These are phyloP conservation scores for Magnolia kwangsiensis DNA, from an alignment of 164 flowering plant species.

Conservation along the genomic window DNA sequence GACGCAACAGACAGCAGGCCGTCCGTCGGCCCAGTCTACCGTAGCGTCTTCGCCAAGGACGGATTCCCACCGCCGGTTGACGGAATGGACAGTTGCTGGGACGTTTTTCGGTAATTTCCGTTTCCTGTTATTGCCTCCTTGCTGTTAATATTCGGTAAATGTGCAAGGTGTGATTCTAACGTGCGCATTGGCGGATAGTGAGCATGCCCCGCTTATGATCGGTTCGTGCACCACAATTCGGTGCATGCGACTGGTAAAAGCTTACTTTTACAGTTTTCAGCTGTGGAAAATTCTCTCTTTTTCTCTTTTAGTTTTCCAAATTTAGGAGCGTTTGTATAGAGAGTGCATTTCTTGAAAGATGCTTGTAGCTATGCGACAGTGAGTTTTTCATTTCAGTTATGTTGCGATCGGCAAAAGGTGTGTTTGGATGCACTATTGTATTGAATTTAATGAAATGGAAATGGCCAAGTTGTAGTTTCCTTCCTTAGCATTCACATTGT, in stretches of 20 bases:
- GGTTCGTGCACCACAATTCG: background rate
- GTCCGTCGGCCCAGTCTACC: constrained; percentile 81
- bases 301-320: background rate
- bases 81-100: constrained; percentile 85
- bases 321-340: background rate
- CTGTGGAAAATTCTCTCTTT: background rate
- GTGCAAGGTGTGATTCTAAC: background rate
- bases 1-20: constrained; percentile 49
- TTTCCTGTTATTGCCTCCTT: background rate
- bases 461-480: too few species aligned
- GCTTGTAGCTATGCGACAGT: background rate
- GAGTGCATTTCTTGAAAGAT: background rate
- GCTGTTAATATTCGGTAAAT: background rate
- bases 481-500: too few species aligned
- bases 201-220: background rate
- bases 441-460: too few species aligned
- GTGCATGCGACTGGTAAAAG: background rate
- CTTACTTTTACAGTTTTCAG: background rate
- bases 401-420: too few species aligned
- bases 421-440: too few species aligned
- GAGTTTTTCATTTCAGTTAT: too few species aligned
- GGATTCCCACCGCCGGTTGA: constrained; percentile 61
- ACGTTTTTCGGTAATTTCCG: constrained; percentile 66
- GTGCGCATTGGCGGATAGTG: background rate
- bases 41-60: constrained; percentile 70